A percentile compares a stretch with the other conserved stretches of the same genome.
phyloP scores from a whole-genome alignment of 148 eudicot genomes.

The Pouteria glomerata region DNA sequence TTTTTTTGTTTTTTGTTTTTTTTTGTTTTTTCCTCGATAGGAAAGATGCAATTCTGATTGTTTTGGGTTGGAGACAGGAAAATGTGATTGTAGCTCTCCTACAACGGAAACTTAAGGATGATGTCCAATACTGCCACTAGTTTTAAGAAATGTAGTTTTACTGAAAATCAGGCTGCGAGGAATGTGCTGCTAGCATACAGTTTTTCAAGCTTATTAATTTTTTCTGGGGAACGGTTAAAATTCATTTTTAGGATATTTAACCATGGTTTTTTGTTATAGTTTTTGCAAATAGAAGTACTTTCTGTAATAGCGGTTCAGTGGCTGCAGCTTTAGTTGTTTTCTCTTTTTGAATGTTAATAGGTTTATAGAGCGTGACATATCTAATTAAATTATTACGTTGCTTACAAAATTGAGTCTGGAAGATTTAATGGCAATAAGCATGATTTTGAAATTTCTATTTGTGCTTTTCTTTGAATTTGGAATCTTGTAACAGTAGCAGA shows the following conservation, averaged over 20 bases:
- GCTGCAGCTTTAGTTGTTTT: not conserved
- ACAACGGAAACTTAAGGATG: conserved; percentile 18
- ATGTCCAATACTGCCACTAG: conserved; percentile 28
- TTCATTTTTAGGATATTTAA: conserved; percentile 16
- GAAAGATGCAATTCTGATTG: conserved; percentile 22
- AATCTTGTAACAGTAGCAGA: too few species aligned
- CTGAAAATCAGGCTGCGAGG: conserved; percentile 14
- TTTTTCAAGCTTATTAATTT: conserved; percentile 15
- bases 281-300: conserved; percentile 2
- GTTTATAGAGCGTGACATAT: too few species aligned
- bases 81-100: conserved; percentile 50
- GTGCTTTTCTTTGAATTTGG: too few species aligned
- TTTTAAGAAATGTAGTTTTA: conserved; percentile 31
- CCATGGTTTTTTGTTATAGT: conserved; percentile 5
- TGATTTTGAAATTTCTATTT: too few species aligned
- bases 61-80: conserved; percentile 28
- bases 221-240: conserved; percentile 8
- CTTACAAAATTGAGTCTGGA: too few species aligned
- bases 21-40: too few species aligned
- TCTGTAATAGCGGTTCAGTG: conserved; percentile 14
- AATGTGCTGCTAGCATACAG: conserved; percentile 20
- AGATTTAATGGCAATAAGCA: too few species aligned
- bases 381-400: too few species aligned
- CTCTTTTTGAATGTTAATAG: not conserved
- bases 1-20: too few species aligned